phyloP scores from a whole-genome alignment of 345 rosid genomes.

The Eucalyptus melliodora region DNA sequence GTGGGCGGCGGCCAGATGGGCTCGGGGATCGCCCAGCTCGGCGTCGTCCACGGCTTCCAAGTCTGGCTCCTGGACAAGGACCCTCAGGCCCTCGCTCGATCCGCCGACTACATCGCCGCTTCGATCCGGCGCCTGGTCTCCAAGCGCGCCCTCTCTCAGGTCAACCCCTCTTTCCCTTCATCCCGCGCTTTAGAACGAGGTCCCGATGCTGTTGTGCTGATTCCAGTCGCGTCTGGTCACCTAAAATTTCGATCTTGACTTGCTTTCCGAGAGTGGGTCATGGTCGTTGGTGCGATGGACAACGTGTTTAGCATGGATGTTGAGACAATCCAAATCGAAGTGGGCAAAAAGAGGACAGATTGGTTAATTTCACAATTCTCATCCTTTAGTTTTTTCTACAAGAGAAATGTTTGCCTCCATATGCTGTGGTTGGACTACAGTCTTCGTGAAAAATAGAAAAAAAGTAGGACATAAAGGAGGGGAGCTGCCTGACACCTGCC shows the following conservation, averaged over 20 bases:
- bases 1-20: slow-evolving; percentile 94
- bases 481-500: too few species aligned
- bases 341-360: too few species aligned
- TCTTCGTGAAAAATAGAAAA: too few species aligned
- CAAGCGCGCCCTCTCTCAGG: slow-evolving; percentile 57
- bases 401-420: too few species aligned
- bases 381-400: too few species aligned
- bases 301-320: background rate
- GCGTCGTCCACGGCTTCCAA: slow-evolving; percentile 46
- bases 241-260: background rate
- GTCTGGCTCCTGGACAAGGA: slow-evolving; percentile 60
- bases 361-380: too few species aligned
- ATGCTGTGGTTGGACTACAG: too few species aligned
- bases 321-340: too few species aligned
- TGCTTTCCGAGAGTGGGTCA: background rate
- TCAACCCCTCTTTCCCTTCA: background rate
- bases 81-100: slow-evolving; percentile 51
- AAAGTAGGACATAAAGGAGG: too few species aligned
- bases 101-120: slow-evolving; percentile 33
- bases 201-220: background rate
- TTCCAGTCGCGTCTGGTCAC: background rate
- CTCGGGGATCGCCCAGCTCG: slow-evolving; percentile 93
- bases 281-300: background rate
- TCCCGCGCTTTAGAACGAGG: background rate
- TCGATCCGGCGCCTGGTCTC: slow-evolving; percentile 59